These are phyloP conservation scores for Hamamelis virginiana DNA, from an alignment of 164 flowering plant species.

Conservation along the genomic window DNA sequence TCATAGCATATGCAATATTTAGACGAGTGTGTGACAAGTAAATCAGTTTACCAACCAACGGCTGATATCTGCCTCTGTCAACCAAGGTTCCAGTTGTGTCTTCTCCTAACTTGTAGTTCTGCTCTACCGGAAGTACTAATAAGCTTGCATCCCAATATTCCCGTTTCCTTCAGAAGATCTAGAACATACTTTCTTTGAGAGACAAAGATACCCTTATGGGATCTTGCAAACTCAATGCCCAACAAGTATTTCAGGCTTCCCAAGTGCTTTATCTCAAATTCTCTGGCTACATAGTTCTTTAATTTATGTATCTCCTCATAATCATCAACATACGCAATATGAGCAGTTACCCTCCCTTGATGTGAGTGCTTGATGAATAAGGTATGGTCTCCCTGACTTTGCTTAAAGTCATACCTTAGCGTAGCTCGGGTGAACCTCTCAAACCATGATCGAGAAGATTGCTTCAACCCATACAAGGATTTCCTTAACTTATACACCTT, in stretches of 20 bases:
- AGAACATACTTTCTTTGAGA: too few relatives aligned
- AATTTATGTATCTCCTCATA: neutral
- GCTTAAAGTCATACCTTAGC: neutral
- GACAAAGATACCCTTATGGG: too few relatives aligned
- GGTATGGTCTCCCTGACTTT: neutral
- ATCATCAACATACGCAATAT: neutral
- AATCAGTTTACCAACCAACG: slow-evolving; percentile 4
- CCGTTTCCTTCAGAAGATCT: too few relatives aligned
- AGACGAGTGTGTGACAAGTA: neutral
- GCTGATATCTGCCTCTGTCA: neutral
- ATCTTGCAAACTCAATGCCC: slow-evolving; percentile 3
- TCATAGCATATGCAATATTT: neutral
- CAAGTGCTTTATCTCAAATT: slow-evolving; percentile 2
- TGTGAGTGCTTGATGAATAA: neutral
- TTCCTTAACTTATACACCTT: neutral
- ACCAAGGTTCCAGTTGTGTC: neutral
- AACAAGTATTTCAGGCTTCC: slow-evolving; percentile 1
- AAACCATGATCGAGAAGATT: neutral
- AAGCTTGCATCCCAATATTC: too few relatives aligned
- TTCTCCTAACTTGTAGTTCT: too few relatives aligned
- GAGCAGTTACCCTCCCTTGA: neutral
- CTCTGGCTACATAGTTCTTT: neutral
- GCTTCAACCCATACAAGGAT: too few relatives aligned
- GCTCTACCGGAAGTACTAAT: too few relatives aligned
- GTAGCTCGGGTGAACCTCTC: neutral